Evolutionary conservation across 1,284 basidiomycete species (phyloP), one percentile per base, ranked within the genome.

Genomic region (Coniferiporia sulphurascens): DNA sequence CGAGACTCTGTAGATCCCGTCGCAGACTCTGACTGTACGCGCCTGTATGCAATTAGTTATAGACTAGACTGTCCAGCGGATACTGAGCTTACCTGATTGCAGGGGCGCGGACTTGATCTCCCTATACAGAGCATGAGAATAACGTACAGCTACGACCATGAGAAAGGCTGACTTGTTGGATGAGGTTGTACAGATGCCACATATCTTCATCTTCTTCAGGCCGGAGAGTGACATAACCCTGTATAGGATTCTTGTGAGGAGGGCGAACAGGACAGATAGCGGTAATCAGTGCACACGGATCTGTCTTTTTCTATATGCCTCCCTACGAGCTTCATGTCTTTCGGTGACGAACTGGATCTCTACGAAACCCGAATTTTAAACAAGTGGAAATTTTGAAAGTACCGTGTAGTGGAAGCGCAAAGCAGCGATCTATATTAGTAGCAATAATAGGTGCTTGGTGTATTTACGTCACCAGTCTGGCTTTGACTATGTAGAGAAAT

Each of bases 151-250:
- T 54, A 36, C 43, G 53, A 59, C 43, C 15, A 15, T 15, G 15
- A 41, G 41, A 45, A 59, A 35, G 46, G 52, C 21, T 32, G 41
- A 69, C 74, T 68, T 88, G 80, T 64, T 90, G 85, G 60, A 99
- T 96, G 60, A 99, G 81, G 75, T 99, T 98, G 75, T 98, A 98
- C n/a, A 98, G 81, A 78, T 99, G 96, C 93, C 96, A 99, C 89
- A 99, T 97, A 74, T 99, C 97, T 75, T 99, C 97, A 67, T 97
- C 93, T 68, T 96, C 93, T 72, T 98, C 91, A 27, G 93, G 93
- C 55, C 91, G 84, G 46, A 97, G 79, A n/a, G 85, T 91, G 64
- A 96, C 89, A 80, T 93, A 84, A 22, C 95, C 95, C 88, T 94
- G 72, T 63, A 48, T 58, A 64, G 63, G 48, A 48, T 46, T 52